Conservation (phyloP, 441 rosid genomes). For the Eugenia klotzschiana region DNA sequence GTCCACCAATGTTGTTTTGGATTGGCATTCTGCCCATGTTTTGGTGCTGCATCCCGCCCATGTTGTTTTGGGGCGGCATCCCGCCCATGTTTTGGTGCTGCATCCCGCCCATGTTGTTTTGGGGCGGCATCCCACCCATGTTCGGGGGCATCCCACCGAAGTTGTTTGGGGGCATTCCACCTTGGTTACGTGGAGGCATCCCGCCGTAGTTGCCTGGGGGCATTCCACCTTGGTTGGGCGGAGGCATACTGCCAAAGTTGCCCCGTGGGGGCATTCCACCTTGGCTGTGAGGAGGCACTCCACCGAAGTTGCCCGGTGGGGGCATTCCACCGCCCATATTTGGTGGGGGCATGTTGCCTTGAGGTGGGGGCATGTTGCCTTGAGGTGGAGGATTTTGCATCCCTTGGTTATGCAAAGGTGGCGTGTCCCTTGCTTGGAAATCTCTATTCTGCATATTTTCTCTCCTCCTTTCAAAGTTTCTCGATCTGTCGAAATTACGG, state of each 20-base stretch:
- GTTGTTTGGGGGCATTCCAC: not conserved
- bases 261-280: not conserved
- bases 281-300: not conserved
- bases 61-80: not conserved
- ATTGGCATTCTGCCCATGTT: constrained; percentile 21
- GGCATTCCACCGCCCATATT: constrained; percentile 13
- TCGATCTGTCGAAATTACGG: constrained; percentile 56
- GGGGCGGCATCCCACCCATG: not conserved
- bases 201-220: not conserved
- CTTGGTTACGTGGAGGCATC: not conserved
- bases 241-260: not conserved
- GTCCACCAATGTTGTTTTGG: not conserved
- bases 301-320: not conserved
- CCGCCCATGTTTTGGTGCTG: constrained; percentile 11
- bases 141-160: not conserved
- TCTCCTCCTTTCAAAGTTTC: constrained; percentile 78
- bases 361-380: too few species aligned
- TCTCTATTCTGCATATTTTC: constrained; percentile 44
- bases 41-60: constrained; percentile 5
- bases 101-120: constrained; percentile 1
- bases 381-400: constrained; percentile 9
- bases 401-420: constrained; percentile 16
- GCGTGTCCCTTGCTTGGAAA: constrained; percentile 4
- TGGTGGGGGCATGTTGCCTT: not conserved
- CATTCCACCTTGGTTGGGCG: not conserved